Evolutionary conservation across 768 basidiomycete species (phyloP).

Genomic region (Agrocybe praecox): DNA sequence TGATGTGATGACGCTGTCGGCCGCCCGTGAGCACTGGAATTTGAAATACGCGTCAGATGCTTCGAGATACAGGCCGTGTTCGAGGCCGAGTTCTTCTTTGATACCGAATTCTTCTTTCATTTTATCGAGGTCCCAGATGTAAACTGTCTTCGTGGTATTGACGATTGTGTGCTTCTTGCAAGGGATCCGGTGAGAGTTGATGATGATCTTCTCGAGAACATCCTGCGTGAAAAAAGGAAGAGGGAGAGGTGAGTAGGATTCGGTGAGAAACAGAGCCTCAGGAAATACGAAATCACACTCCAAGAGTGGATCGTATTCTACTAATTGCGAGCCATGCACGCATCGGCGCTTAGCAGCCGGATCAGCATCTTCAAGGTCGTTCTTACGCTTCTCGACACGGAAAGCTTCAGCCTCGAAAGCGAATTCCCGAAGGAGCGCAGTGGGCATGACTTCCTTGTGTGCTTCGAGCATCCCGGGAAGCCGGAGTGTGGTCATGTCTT

Average conservation of each 20-base stretch:
- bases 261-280: background rate
- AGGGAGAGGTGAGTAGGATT: background rate
- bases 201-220: background rate
- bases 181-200: background rate
- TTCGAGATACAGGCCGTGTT: background rate
- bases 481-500: background rate
- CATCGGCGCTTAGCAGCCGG: background rate
- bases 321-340: background rate
- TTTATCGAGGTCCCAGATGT: background rate
- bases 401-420: background rate
- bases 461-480: background rate
- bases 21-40: background rate
- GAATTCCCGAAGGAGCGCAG: constrained; percentile 27
- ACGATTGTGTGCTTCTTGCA: background rate
- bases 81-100: background rate
- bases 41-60: background rate
- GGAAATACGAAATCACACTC: background rate
- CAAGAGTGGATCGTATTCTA: background rate
- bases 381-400: background rate
- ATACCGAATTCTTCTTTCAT: background rate
- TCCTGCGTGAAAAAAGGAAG: background rate
- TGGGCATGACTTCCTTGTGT: constrained; percentile 19
- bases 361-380: background rate
- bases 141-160: background rate
- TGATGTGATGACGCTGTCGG: background rate